Evolutionary conservation across 2,329 filamentous ascomycete species (phyloP), one percentile per base, ranked within the genome.

Genomic region (Rutstroemia sp.): DNA sequence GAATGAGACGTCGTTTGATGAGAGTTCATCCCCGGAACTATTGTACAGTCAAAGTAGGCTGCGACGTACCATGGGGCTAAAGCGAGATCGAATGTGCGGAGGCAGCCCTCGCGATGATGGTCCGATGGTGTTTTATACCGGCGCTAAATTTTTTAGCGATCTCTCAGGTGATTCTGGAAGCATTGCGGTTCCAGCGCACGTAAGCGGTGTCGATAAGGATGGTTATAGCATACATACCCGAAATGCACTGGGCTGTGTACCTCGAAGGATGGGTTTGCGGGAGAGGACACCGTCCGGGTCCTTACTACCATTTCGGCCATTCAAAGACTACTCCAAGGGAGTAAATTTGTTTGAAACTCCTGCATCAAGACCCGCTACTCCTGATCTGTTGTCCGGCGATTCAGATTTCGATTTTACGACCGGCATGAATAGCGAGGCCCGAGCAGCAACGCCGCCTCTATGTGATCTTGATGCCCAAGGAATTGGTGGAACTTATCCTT

Each of bases 61-160:
- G 16, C 19, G 44, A 16, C 19, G 21, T 16, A 16, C 21, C 16
- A 47, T 25, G 19, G 23, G 7, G 44, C 5, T 21, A 16, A 14
- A 49, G 47, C 7, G 49, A 51, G 37, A 38, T 21, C 3, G 41
- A 41, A 3, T 23, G 16, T 27, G 2, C 21, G 77, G 25, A 77
- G 77, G 2, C 63, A 72, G 12, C 78, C 78, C 42, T 12, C 50
- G 76, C 0, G 77, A 83, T 12, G 83, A 88, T 58, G 90, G 89
- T 8, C 84, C 87, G 1, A 87, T 95, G 62, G 90, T 92, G 18
- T 95, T 92, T 67, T 95, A 92, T 69, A 89, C 80, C 59, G 88
- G 87, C 25, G 86, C 87, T 1, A 82, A 81, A 0, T 95, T 94
- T 69, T 94, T 85, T 69, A 91, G 85, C 1, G 90, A 95, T 68